These are phyloP conservation scores for Aspergillus taichungensis DNA, from an alignment of 495 filamentous ascomycete species.

Conservation along the genomic window DNA sequence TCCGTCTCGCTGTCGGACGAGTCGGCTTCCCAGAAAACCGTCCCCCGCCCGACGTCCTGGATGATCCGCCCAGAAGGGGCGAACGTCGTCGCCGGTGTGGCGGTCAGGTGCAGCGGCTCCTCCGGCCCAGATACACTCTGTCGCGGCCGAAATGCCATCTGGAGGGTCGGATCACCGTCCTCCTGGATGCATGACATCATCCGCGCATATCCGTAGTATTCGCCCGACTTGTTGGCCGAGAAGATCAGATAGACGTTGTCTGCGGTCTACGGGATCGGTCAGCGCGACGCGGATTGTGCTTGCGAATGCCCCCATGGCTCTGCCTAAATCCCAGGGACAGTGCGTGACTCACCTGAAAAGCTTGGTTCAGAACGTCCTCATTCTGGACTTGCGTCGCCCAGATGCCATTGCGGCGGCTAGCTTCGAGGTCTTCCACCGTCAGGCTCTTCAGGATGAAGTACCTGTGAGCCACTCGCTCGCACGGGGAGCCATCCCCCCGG, in stretches of 20 bases:
- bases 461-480: constrained; percentile 46
- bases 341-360: constrained; percentile 59
- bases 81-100: constrained; percentile 68
- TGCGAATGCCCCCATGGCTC: no score
- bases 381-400: constrained; percentile 98
- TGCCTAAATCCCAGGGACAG: no score
- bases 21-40: constrained; percentile 95
- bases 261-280: constrained; percentile 43
- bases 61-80: constrained; percentile 85
- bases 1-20: constrained; percentile 40
- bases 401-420: constrained; percentile 76
- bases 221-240: constrained; percentile 95
- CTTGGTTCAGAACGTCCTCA: constrained; percentile 71
- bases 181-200: constrained; percentile 83
- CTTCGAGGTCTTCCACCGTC: constrained; percentile 86
- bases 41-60: constrained; percentile 84
- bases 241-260: constrained; percentile 95
- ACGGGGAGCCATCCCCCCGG: neutral
- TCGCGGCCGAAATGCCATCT: constrained; percentile 34
- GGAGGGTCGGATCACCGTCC: constrained; percentile 57
- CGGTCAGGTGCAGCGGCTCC: constrained; percentile 52
- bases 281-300: neutral
- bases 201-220: constrained; percentile 92
- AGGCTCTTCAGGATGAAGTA: constrained; percentile 94
- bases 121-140: constrained; percentile 51